Percentiles rank a stretch among this genome's conserved stretches.
Conservation (phyloP, 768 basidiomycete genomes). For the Pleurotus tuber-regium region DNA sequence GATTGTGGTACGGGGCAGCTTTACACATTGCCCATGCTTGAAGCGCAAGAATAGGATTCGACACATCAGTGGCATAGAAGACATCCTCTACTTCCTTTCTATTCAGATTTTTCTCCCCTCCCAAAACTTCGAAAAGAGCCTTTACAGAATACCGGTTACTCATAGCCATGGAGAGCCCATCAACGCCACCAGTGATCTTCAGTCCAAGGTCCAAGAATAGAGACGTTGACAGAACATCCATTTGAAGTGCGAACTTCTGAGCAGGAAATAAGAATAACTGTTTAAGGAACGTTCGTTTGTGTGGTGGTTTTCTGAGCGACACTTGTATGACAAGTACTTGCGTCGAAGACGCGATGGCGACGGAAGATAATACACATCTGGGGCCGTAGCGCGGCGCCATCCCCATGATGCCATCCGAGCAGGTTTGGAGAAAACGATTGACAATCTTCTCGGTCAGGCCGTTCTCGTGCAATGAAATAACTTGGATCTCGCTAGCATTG, state of each 20-base stretch:
- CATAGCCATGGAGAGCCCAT: slow-evolving; percentile 34
- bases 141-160: slow-evolving; percentile 28
- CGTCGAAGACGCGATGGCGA: background rate
- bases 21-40: slow-evolving; percentile 46
- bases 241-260: slow-evolving; percentile 38
- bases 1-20: slow-evolving; percentile 25
- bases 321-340: background rate
- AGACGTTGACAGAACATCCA: slow-evolving; percentile 42
- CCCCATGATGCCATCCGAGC: background rate
- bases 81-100: slow-evolving; percentile 24
- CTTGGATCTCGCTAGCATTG: background rate
- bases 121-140: slow-evolving; percentile 34
- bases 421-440: background rate
- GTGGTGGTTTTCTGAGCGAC: background rate
- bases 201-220: slow-evolving; percentile 37
- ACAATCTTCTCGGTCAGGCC: background rate
- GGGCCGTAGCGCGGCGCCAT: background rate
- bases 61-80: slow-evolving; percentile 27
- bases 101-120: slow-evolving; percentile 29
- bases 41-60: slow-evolving; percentile 26
- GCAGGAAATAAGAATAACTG: background rate
- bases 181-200: slow-evolving; percentile 32
- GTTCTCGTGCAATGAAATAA: background rate
- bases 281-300: background rate
- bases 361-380: background rate